A percentile compares a stretch with the other conserved stretches of the same genome.
phyloP scores from a whole-genome alignment of 2,329 filamentous ascomycete genomes.

The Pseudopithomyces maydicus region DNA sequence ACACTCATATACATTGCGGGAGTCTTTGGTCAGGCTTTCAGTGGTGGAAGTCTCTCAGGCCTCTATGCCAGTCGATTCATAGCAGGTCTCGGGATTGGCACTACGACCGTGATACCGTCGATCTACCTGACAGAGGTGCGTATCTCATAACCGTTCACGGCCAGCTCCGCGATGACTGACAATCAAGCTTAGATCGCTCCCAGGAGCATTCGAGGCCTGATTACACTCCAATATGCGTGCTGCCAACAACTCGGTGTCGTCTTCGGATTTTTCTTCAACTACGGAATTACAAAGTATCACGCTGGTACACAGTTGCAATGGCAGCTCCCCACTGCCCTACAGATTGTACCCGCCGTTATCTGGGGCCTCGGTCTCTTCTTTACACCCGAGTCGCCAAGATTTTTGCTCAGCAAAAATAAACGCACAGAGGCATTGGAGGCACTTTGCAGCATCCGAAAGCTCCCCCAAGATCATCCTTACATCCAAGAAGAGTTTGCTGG shows the following conservation, averaged over 20 bases:
- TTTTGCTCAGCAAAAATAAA: too few relatives aligned
- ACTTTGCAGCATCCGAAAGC: too few relatives aligned
- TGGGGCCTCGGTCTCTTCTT: too few relatives aligned
- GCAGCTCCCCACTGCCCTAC: too few relatives aligned
- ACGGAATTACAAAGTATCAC: too few relatives aligned
- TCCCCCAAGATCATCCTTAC: too few relatives aligned
- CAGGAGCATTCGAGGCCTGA: constrained; percentile 35
- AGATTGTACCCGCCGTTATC: too few relatives aligned
- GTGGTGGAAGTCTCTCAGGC: constrained; percentile 26
- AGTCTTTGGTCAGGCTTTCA: constrained; percentile 31
- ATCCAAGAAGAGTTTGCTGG: too few relatives aligned
- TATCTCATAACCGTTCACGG: not conserved
- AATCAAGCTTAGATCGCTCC: constrained; percentile 11
- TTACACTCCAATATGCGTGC: constrained; percentile 41
- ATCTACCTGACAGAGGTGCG: constrained; percentile 14
- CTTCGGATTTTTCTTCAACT: too few relatives aligned
- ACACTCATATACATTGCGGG: constrained; percentile 17
- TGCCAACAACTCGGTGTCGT: constrained; percentile 40
- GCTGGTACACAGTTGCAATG: too few relatives aligned
- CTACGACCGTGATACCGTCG: constrained; percentile 14
- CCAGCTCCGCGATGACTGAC: not conserved
- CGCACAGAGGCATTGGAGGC: too few relatives aligned
- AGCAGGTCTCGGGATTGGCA: constrained; percentile 13
- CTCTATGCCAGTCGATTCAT: constrained; percentile 26
- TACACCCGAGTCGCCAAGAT: too few relatives aligned